Base-by-base conservation (phyloP, 2,329 filamentous ascomycete genomes). In the Fusarium pseudograminearum region DNA sequence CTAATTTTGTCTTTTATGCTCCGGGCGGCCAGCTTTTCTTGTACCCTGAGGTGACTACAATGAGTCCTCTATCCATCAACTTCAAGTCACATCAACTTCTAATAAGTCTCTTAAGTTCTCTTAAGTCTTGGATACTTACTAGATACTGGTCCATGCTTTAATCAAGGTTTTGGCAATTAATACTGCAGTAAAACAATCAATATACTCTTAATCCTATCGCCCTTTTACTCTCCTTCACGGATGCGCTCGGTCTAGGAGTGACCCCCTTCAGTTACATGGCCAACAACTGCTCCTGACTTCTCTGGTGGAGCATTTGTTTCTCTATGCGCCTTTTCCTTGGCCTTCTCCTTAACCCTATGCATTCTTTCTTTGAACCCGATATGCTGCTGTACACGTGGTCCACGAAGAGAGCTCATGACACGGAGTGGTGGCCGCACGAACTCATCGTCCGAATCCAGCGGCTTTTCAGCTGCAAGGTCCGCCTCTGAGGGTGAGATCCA, bases 321-420 rank as follows among this genome's bases (percentile, higher is more conserved):
- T 7, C 57, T 59, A 34, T 62, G 54, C 8, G 51, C 45, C 63
- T 62, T 72, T 22, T 72, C 61, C 56, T 74, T 71, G 18, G 74
- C 67, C 46, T 66, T 73, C 51, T 75, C 73, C 58, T 76, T 78
- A n/a, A 68, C 62, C 12, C 73, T 63, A 34, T 72, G 74, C 71
- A 78, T 73, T 34, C 66, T 69, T 33, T 67, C 71, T 22, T 73
- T 68, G 67, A 78, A 78, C 14, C 76, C 76, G 48, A 76, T 73
- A 15, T 78, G 76, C 52, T 74, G 69, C 30, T 75, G 73, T 7
- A 77, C 74, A 4, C 76, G 73, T 4, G 71, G 73, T 8, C 76
- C 76, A 22, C 76, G 73, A 28, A 78, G 63, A 18, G 76, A 76
- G 45, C 76, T 78, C 69, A 77, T 76, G 51, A 74, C 62, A 30